A percentile compares a stretch with the other conserved stretches of the same genome.
These are phyloP conservation scores for Fraxinus sp. DNA, from an alignment of 305 asterid species.

Conservation along the genomic window DNA sequence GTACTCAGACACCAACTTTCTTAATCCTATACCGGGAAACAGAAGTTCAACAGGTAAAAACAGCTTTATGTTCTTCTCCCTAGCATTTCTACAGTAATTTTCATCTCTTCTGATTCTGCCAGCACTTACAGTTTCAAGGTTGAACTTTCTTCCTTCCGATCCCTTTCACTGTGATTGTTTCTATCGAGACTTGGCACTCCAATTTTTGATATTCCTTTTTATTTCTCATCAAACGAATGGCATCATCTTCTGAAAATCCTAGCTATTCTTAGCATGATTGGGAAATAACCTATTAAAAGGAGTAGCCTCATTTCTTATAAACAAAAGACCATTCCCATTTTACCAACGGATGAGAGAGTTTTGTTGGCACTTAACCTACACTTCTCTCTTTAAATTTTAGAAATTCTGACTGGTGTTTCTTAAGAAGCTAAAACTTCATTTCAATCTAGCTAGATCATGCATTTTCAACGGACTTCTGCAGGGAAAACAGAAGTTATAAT, in stretches of 20 bases:
- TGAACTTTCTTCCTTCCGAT: background rate
- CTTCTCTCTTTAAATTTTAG: background rate
- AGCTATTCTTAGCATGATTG: too few species aligned
- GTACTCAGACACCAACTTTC: slow-evolving; percentile 51
- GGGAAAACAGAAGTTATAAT: slow-evolving; percentile 41
- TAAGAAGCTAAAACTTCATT: background rate
- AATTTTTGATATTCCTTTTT: too few species aligned
- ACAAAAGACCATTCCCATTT: background rate
- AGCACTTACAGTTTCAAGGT: background rate
- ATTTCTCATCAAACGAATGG: too few species aligned
- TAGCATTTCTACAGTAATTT: background rate
- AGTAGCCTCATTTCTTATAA: background rate
- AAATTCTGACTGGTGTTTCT: background rate
- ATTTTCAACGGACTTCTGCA: slow-evolving; percentile 13
- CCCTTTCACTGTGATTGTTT: background rate
- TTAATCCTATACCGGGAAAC: slow-evolving; percentile 43
- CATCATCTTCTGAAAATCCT: too few species aligned
- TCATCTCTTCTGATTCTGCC: background rate
- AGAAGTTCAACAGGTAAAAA: slow-evolving; percentile 41
- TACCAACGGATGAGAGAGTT: background rate
- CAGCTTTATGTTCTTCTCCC: background rate
- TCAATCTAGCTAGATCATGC: background rate
- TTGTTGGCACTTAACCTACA: background rate
- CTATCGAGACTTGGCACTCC: background rate
- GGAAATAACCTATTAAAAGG: background rate